Percentiles rank a stretch among this genome's conserved stretches.
These are phyloP conservation scores for Dioscorea zingiberensis DNA, from an alignment of 106 monocot species.

Conservation along the genomic window DNA sequence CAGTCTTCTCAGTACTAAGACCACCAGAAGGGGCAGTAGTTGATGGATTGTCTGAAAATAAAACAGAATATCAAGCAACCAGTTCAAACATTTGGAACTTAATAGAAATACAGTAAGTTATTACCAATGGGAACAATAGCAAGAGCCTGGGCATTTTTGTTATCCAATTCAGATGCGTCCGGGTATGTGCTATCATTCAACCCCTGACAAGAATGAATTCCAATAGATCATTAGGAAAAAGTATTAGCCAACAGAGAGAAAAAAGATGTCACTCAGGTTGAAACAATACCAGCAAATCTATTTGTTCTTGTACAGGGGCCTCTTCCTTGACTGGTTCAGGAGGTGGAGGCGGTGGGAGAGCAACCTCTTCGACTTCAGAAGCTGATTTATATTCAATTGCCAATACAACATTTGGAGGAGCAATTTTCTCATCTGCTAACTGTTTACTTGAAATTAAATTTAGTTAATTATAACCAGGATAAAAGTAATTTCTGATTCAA, in stretches of 20 bases:
- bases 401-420: no score
- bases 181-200: slow-evolving; percentile 35
- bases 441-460: slow-evolving; percentile 1
- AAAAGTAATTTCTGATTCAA: no score
- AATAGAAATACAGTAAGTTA: slow-evolving; percentile 2
- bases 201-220: slow-evolving; percentile 25
- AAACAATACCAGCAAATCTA: slow-evolving; percentile 55
- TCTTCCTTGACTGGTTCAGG: slow-evolving; percentile 54
- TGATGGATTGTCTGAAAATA: slow-evolving; percentile 43
- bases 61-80: background rate
- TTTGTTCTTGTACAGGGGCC: slow-evolving; percentile 22
- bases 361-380: slow-evolving; percentile 33
- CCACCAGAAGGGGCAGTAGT: slow-evolving; percentile 23
- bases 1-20: slow-evolving; percentile 19
- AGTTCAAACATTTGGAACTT: no score
- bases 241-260: no score
- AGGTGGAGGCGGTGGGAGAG: slow-evolving; percentile 13
- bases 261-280: no score
- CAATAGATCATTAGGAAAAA: no score
- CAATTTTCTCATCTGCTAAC: slow-evolving; percentile 27
- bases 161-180: slow-evolving; percentile 60
- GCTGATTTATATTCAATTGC: slow-evolving; percentile 52
- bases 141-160: slow-evolving; percentile 81
- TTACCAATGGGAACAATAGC: slow-evolving; percentile 92
- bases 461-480: no score